A percentile compares a stretch with the other conserved stretches of the same genome.
These are phyloP conservation scores for Coix lacrymajobi DNA, from an alignment of 176 grass and related monocot genomes.

Conservation along the genomic window DNA sequence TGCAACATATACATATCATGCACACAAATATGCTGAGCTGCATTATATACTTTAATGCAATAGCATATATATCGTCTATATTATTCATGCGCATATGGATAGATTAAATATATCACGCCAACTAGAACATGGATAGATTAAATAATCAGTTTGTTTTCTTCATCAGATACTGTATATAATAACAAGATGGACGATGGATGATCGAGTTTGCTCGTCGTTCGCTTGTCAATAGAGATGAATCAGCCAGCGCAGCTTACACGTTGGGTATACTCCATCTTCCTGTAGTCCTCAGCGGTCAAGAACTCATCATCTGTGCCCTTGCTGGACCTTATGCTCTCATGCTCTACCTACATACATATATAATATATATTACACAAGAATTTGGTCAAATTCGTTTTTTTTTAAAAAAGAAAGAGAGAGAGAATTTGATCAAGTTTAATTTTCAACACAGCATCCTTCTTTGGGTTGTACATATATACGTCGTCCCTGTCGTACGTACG, in stretches of 20 bases:
- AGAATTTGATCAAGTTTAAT: neutral
- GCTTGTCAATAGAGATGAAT: neutral
- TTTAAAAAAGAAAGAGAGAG: too few relatives aligned
- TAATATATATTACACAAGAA: neutral
- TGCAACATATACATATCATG: neutral
- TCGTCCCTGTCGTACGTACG: too few relatives aligned
- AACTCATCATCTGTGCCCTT: constrained; percentile 42
- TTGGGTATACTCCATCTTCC: constrained; percentile 96
- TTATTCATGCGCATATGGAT: neutral
- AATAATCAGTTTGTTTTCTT: neutral
- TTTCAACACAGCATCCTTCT: too few relatives aligned
- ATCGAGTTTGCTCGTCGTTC: neutral
- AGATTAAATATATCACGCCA: neutral
- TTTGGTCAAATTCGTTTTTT: neutral
- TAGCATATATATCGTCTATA: neutral
- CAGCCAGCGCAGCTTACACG: constrained; percentile 30
- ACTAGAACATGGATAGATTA: neutral
- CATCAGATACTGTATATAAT: too few relatives aligned
- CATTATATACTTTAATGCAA: neutral
- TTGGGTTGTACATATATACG: too few relatives aligned
- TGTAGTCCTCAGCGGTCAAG: constrained; percentile 75
- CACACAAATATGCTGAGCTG: neutral
- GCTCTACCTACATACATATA: constrained; percentile 67
- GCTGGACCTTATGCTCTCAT: constrained; percentile 63
- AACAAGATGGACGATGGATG: neutral